Evolutionary conservation across 1,284 basidiomycete species (phyloP), one percentile per base, ranked within the genome.

Genomic region (Cutaneotrichosporon sp.): DNA sequence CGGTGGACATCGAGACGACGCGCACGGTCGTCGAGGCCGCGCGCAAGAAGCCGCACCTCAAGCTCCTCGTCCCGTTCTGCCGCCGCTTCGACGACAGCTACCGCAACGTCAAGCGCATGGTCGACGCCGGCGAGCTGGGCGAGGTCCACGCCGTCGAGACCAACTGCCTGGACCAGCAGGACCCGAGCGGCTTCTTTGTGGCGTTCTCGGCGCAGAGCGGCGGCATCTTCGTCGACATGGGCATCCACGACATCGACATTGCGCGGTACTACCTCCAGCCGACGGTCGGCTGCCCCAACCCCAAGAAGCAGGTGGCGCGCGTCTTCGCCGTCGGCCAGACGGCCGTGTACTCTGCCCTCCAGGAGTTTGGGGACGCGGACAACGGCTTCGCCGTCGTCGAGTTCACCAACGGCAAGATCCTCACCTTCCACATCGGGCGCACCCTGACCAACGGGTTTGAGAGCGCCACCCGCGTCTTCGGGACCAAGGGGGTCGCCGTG

Each of bases 181-280:
- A 50, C 16, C 47, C 47, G 3, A 50, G 6, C 7, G 47, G 47
- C 25, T 50, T 50, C 47, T 50, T 50, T 9, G 47, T 50, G 10
- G 3, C 47, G 3, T 50, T 50, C 47, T 31, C 47, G 4, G 47
- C 47, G 8, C 47, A 50, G 47, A 18, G 14, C 5, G 47, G 47
- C 3, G 27, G 47, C 4, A 50, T 50, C 25, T 50, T 50, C 25
- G 47, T 50, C 25, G 47, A 50, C 25, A 50, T 50, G 47, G 47
- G 47, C 14, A 50, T 50, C 18, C 47, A 50, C 27, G 47, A 50
- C 47, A 29, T 50, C 27, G 47, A 50, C 25, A 50, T 50, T 31
- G 47, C 47, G 1, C 25, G 47, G 3, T 50, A 29, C 27, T 50
- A 18, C 25, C 27, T 50, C 18, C 16, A 50, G 4, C 27, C 31